phyloP scores from a whole-genome alignment of 176 grass and related monocot species.

The Secale cereale region DNA sequence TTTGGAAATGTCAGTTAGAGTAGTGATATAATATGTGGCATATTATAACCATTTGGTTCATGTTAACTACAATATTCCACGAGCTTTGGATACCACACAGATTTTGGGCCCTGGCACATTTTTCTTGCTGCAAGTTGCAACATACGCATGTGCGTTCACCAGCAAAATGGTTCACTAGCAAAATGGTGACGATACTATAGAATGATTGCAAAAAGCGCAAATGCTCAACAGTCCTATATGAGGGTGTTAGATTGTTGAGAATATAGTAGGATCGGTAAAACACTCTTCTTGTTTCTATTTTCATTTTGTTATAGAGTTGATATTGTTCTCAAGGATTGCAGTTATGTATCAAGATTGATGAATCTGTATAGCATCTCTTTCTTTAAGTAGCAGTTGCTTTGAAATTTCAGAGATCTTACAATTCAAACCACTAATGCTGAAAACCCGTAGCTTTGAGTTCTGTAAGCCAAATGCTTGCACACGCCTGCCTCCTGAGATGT shows the following conservation, averaged over 20 bases:
- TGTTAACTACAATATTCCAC: not conserved
- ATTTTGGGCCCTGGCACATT: not conserved
- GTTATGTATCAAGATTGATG: slow-evolving; percentile 3
- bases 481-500: not conserved
- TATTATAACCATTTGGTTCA: not conserved
- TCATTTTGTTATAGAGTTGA: not conserved
- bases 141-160: not conserved
- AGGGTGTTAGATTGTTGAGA: not conserved
- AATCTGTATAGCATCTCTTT: not conserved
- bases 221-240: not conserved
- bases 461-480: not conserved
- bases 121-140: not conserved
- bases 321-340: not conserved
- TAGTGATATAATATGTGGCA: slow-evolving; percentile 2
- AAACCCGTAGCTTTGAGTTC: slow-evolving; percentile 4
- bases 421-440: not conserved
- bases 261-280: not conserved
- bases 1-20: slow-evolving; percentile 4
- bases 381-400: not conserved
- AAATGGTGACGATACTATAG: not conserved
- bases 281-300: not conserved
- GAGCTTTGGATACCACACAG: not conserved
- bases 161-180: not conserved
- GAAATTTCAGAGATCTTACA: not conserved
- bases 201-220: not conserved